Evolutionary conservation across 306 rosid genomes (phyloP).

Genomic region (Astragalus glycyphyllos): DNA sequence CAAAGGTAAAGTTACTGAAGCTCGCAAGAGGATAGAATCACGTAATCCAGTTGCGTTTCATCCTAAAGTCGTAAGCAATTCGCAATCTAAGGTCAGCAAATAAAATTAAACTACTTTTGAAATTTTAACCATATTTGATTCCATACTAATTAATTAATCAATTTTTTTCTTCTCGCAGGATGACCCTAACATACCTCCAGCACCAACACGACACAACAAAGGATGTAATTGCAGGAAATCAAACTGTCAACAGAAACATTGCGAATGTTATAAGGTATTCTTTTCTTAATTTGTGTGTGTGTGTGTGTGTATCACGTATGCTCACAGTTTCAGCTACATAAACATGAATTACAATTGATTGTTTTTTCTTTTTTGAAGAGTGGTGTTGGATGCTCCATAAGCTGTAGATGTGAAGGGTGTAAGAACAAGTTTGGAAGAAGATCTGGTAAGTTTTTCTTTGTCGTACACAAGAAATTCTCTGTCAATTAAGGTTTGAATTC

Average conservation of each 20-base stretch:
- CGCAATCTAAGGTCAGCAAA: conserved; percentile 67
- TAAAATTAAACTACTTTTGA: conserved; percentile 13
- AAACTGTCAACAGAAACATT: conserved; percentile 80
- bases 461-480: too few relatives aligned
- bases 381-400: conserved; percentile 87
- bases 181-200: conserved; percentile 81
- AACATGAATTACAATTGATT: conserved; percentile 45
- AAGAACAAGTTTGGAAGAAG: conserved; percentile 81
- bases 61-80: conserved; percentile 72
- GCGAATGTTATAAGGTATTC: conserved; percentile 88
- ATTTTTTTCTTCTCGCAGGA: conserved; percentile 56
- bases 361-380: conserved; percentile 62
- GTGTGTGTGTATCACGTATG: conserved; percentile 25
- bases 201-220: conserved; percentile 80
- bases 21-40: conserved; percentile 66
- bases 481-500: too few relatives aligned
- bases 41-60: too few relatives aligned
- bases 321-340: conserved; percentile 13
- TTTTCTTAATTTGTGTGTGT: too few relatives aligned
- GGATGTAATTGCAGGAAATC: conserved; percentile 98
- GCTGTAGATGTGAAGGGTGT: conserved; percentile 91
- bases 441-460: conserved; percentile 51
- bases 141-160: conserved; percentile 4
- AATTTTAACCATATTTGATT: conserved; percentile 15
- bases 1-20: conserved; percentile 75